Base-by-base conservation (phyloP, 2,329 filamentous ascomycete species). In the Microdochium nivale region DNA sequence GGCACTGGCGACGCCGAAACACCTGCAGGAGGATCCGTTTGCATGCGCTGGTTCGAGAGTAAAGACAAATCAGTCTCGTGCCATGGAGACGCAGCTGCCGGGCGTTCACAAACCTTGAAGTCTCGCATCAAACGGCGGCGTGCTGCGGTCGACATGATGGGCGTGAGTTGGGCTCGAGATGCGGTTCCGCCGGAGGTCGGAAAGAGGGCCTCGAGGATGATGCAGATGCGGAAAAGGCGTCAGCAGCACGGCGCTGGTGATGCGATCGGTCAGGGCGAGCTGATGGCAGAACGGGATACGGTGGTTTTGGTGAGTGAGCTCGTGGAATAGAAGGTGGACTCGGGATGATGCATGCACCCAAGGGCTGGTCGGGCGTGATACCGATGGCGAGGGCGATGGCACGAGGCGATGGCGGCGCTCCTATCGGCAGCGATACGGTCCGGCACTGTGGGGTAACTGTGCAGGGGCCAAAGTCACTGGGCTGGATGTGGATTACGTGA, bases 41-140 rank as follows among this genome's bases (percentile, higher is more conserved):
- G 94, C 92, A 99, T 99, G 71, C 94, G 90, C 91, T 96, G 66
- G 51, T 52, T 53, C 50, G 55, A 53, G 46, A 61, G n/a, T n/a
- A n/a, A n/a, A n/a, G n/a, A 60, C 51, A 49, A 32, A 25, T n/a
- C 14, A 49, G 33, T 56, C 16, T 48, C 24, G 51, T 50, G 49
- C 49, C 47, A 46, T 52, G 35, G 33, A 49, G 51, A 30, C 33
- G 47, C 25, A 44, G 47, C 47, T 48, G 33, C 50, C 53, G 27
- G 5, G 11, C 44, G 49, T 52, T 53, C 53, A 66, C 81, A 54
- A 70, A 95, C 90, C 87, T 97, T 97, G 82, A 97, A 97, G 77
- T 97, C 94, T 70, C 94, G 88, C 94, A 99, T 97, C 70, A 99
- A 78, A 67, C 94, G 90, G 68, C 94, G 88, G 68, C 94, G 87